Percentiles rank a stretch among this genome's conserved stretches.
Conservation (phyloP, 768 basidiomycete species). For the Tricholoma bakamatsutake region DNA sequence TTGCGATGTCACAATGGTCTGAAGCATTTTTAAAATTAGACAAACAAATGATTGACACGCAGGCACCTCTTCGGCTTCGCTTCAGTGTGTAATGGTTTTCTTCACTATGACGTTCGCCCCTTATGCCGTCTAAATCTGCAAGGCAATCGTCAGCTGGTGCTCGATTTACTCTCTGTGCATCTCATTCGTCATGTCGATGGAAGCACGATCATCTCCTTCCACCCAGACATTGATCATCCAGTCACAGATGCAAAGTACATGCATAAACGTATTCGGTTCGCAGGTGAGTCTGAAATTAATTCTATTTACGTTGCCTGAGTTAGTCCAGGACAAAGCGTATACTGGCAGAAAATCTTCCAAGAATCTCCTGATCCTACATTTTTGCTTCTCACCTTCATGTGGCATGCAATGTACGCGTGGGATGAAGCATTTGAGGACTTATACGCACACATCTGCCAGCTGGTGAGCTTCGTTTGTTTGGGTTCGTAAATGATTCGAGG, state of each 20-base stretch:
- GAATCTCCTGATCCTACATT: conserved; percentile 19
- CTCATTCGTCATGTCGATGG: conserved; percentile 38
- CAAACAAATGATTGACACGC: conserved; percentile 33
- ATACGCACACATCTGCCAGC: conserved; percentile 20
- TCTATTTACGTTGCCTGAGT: background rate
- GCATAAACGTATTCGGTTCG: conserved; percentile 43
- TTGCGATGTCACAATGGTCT: background rate
- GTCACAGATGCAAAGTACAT: conserved; percentile 37
- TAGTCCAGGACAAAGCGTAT: conserved; percentile 17
- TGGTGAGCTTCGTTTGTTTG: conserved; percentile 9
- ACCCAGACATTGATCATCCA: conserved; percentile 32
- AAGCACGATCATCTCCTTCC: conserved; percentile 47
- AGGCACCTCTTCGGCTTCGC: conserved; percentile 30
- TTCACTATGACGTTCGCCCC: background rate
- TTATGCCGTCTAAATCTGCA: background rate
- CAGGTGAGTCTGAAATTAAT: conserved; percentile 22
- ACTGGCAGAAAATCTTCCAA: conserved; percentile 22
- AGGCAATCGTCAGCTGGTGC: conserved; percentile 31
- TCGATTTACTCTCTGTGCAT: conserved; percentile 45
- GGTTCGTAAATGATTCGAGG: background rate
- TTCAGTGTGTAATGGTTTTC: conserved; percentile 20
- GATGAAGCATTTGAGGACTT: conserved; percentile 21
- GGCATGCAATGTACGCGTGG: conserved; percentile 24
- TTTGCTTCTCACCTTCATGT: conserved; percentile 19
- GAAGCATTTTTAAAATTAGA: conserved; percentile 10